Conservation (phyloP, 805 yeast genomes). For the Yarrowia osloensis region DNA sequence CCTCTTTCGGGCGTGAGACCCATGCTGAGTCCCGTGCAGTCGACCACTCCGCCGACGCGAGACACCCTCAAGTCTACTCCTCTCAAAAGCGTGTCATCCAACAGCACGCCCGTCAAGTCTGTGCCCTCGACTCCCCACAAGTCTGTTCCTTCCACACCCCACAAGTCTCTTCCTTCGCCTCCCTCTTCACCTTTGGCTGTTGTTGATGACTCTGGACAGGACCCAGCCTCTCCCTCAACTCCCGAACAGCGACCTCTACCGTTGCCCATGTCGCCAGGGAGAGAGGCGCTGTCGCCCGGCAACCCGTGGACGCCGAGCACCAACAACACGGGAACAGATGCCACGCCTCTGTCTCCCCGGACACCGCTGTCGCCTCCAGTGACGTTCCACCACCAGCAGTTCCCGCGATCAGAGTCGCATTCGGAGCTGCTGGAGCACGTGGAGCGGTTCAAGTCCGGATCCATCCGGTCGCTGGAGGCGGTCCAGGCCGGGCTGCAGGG, state of each 20-base stretch:
- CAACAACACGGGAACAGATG: background rate
- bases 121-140: background rate
- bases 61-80: background rate
- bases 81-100: background rate
- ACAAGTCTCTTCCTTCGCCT: slow-evolving; percentile 17
- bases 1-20: background rate
- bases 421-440: slow-evolving; percentile 7
- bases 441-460: slow-evolving; percentile 17
- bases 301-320: background rate
- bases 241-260: background rate
- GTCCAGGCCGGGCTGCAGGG: background rate
- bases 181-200: slow-evolving; percentile 6
- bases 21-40: background rate
- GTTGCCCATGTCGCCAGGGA: background rate
- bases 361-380: background rate
- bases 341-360: slow-evolving; percentile 2
- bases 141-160: background rate
- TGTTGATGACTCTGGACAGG: no score
- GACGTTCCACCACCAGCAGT: background rate
- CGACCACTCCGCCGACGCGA: background rate
- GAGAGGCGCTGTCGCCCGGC: slow-evolving; percentile 1
- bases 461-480: slow-evolving; percentile 20
- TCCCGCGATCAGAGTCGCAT: background rate
- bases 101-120: background rate
- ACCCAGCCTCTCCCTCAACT: background rate